A percentile compares a stretch with the other conserved stretches of the same genome.
These are phyloP conservation scores for Aspergillus arachidicola DNA, from an alignment of 2,329 filamentous ascomycete species.

Conservation along the genomic window DNA sequence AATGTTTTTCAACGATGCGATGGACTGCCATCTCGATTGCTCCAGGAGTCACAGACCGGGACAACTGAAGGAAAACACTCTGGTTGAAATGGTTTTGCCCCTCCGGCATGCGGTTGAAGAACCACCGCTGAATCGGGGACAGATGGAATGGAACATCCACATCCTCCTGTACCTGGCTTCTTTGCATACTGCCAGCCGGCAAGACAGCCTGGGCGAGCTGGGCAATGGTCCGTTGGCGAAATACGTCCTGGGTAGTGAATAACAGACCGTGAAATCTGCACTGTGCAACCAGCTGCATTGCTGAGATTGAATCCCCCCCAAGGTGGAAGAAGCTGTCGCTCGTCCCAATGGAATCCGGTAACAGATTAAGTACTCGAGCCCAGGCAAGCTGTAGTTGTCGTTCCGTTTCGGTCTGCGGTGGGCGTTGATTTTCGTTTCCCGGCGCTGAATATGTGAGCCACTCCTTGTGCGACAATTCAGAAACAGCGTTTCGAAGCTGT, in stretches of 20 bases:
- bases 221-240: too few relatives aligned
- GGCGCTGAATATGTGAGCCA: background rate
- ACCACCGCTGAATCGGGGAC: constrained; percentile 2
- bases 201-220: background rate
- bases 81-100: constrained; percentile 8
- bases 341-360: background rate
- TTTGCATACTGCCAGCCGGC: background rate
- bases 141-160: background rate
- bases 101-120: background rate
- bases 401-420: constrained; percentile 3
- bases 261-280: too few relatives aligned
- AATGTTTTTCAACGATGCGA: background rate
- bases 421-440: background rate
- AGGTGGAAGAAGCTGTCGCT: too few relatives aligned
- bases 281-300: too few relatives aligned
- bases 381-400: constrained; percentile 8
- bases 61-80: constrained; percentile 1
- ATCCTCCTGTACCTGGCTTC: background rate
- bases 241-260: too few relatives aligned
- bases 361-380: constrained; percentile 6
- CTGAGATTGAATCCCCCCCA: too few relatives aligned
- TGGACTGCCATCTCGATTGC: background rate
- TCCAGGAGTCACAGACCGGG: background rate
- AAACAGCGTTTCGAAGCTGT: too few relatives aligned
- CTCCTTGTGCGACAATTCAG: too few relatives aligned